Conservation (phyloP, 2,329 filamentous ascomycete genomes). For the Ascochyta clinopodiicola region DNA sequence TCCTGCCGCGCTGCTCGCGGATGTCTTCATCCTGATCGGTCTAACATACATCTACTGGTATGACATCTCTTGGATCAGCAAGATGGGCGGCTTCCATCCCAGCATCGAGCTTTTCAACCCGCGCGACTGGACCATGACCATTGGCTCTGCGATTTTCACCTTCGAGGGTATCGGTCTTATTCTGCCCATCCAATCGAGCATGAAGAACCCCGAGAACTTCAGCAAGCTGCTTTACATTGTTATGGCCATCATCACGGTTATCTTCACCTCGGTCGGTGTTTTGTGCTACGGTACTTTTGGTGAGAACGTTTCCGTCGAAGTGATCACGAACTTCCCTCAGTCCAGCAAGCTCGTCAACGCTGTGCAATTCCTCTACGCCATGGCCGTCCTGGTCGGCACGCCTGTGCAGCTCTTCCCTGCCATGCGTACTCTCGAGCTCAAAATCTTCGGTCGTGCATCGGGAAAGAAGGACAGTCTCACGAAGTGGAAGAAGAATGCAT, state of each 20-base stretch:
- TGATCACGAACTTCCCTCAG: slow-evolving; percentile 79
- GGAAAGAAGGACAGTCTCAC: slow-evolving; percentile 69
- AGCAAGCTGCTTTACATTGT: slow-evolving; percentile 69
- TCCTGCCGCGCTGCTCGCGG: slow-evolving; percentile 71
- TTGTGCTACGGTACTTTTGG: slow-evolving; percentile 79
- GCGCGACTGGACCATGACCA: slow-evolving; percentile 70
- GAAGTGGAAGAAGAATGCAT: slow-evolving; percentile 79
- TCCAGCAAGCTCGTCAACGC: slow-evolving; percentile 74
- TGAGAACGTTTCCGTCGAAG: slow-evolving; percentile 70
- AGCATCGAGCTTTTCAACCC: slow-evolving; percentile 75
- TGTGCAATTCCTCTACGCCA: slow-evolving; percentile 75
- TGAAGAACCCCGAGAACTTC: slow-evolving; percentile 74
- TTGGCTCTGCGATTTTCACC: slow-evolving; percentile 77
- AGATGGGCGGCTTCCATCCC: slow-evolving; percentile 61
- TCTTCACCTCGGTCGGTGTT: slow-evolving; percentile 75
- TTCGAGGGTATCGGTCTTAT: slow-evolving; percentile 81
- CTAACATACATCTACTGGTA: slow-evolving; percentile 77
- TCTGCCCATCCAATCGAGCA: slow-evolving; percentile 76
- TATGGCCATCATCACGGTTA: slow-evolving; percentile 75
- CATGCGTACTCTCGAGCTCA: slow-evolving; percentile 72
- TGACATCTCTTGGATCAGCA: slow-evolving; percentile 65
- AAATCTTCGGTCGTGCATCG: slow-evolving; percentile 69
- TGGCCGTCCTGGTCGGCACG: slow-evolving; percentile 75
- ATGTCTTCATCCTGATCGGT: slow-evolving; percentile 74
- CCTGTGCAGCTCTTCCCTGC: slow-evolving; percentile 79